These are phyloP conservation scores for Colletotrichum aenigma DNA, from an alignment of 2,329 filamentous ascomycete genomes.

Conservation along the genomic window DNA sequence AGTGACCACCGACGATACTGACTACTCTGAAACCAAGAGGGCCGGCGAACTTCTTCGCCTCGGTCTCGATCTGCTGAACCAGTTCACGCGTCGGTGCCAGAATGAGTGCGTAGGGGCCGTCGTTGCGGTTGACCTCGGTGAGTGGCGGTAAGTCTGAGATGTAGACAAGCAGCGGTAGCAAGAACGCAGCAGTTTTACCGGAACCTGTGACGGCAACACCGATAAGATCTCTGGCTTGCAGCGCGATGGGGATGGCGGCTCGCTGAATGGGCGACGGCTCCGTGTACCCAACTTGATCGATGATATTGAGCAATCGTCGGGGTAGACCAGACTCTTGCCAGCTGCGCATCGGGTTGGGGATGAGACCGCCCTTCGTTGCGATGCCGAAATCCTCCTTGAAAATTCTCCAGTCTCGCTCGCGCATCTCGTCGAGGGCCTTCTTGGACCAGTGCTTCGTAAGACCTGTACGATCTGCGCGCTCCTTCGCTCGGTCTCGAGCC, in stretches of 20 bases:
- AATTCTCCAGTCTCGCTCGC: constrained; percentile 97
- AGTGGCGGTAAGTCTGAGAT: constrained; percentile 89
- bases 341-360: constrained; percentile 95
- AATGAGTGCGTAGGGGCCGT: constrained; percentile 96
- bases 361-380: constrained; percentile 85
- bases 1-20: constrained; percentile 97
- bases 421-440: constrained; percentile 91
- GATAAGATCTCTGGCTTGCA: constrained; percentile 94
- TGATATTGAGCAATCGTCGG: constrained; percentile 76
- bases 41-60: constrained; percentile 89
- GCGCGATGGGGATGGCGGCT: constrained; percentile 92
- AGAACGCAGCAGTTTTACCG: constrained; percentile 95
- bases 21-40: constrained; percentile 94
- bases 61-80: constrained; percentile 95
- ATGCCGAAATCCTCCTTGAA: constrained; percentile 99
- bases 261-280: constrained; percentile 92
- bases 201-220: constrained; percentile 98
- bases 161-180: constrained; percentile 91
- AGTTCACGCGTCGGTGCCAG: constrained; percentile 95
- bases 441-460: constrained; percentile 96
- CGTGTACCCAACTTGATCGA: constrained; percentile 85
- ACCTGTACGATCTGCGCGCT: constrained; percentile 74
- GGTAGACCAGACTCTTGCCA: constrained; percentile 89
- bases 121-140: constrained; percentile 85
- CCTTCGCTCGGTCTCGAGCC: constrained; percentile 64